These are phyloP conservation scores for Biscogniauxia mediterranea DNA, from an alignment of 2,329 filamentous ascomycete genomes.

Conservation along the genomic window DNA sequence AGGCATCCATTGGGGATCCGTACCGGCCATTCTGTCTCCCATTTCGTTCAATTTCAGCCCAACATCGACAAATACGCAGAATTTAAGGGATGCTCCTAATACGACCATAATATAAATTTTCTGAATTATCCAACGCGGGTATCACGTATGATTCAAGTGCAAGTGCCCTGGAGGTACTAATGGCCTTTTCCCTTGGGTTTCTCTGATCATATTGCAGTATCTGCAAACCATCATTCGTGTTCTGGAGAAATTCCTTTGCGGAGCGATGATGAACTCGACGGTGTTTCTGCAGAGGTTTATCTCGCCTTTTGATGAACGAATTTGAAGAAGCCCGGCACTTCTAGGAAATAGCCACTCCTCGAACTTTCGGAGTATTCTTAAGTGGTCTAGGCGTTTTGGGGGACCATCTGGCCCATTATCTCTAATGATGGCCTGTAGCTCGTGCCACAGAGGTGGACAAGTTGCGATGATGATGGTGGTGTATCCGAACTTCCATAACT, in stretches of 20 bases:
- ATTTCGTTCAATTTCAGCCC: neutral
- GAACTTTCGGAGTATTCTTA: neutral
- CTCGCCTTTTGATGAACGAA: neutral
- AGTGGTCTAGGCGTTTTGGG: neutral
- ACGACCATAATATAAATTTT: no score
- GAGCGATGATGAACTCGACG: slow-evolving; percentile 11
- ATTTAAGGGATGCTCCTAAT: no score
- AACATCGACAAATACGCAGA: neutral
- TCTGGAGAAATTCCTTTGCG: slow-evolving; percentile 8
- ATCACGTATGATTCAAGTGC: neutral
- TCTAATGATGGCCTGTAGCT: neutral
- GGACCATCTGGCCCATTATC: neutral
- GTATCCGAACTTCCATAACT: neutral
- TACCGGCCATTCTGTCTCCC: neutral
- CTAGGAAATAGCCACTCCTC: slow-evolving; percentile 3
- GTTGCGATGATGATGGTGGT: neutral
- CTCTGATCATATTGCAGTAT: neutral
- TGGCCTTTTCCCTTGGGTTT: neutral
- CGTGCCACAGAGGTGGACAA: neutral
- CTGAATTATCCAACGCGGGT: neutral
- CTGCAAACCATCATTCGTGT: slow-evolving; percentile 6
- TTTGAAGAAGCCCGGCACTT: slow-evolving; percentile 5
- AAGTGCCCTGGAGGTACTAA: neutral
- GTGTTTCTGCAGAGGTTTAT: no score
- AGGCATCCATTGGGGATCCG: neutral